phyloP scores from a whole-genome alignment of 164 flowering plant genomes.

The Magnolia kwangsiensis region DNA sequence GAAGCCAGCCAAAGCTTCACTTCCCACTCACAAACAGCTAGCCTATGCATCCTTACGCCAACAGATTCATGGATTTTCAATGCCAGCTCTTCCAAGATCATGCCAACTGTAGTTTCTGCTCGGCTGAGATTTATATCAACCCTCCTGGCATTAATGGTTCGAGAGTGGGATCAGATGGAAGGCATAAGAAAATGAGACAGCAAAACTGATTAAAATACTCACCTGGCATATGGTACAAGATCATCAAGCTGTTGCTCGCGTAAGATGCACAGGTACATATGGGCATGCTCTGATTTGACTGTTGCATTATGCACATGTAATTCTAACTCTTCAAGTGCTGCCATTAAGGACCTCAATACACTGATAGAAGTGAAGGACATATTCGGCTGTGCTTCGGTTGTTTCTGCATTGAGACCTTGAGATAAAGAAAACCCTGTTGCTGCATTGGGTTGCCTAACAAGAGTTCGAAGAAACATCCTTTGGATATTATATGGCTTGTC shows the following conservation, averaged over 20 bases:
- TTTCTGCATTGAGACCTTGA: constrained; percentile 41
- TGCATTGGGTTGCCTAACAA: constrained; percentile 74
- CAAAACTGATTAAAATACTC: constrained; percentile 4
- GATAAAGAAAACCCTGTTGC: constrained; percentile 46
- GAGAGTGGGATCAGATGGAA: constrained; percentile 8
- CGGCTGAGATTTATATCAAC: constrained; percentile 43
- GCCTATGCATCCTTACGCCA: constrained; percentile 88
- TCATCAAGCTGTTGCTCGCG: constrained; percentile 79
- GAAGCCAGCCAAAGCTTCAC: constrained; percentile 84
- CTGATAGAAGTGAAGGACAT: constrained; percentile 78
- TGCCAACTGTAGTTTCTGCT: constrained; percentile 62
- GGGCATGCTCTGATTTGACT: constrained; percentile 78
- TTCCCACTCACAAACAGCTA: constrained; percentile 97
- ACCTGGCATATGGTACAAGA: constrained; percentile 82
- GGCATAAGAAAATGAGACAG: neutral
- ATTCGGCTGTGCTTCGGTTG: constrained; percentile 26
- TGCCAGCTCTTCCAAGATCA: constrained; percentile 64
- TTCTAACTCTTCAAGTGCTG: constrained; percentile 96
- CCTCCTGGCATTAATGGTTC: constrained; percentile 47
- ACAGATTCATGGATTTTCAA: constrained; percentile 66
- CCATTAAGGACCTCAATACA: constrained; percentile 78
- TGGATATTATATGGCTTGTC: constrained; percentile 62
- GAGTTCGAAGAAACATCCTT: constrained; percentile 93
- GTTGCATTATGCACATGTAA: constrained; percentile 75
- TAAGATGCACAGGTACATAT: constrained; percentile 87